Conservation (phyloP, 2,329 filamentous ascomycete genomes). For the Arthroderma sp. region DNA sequence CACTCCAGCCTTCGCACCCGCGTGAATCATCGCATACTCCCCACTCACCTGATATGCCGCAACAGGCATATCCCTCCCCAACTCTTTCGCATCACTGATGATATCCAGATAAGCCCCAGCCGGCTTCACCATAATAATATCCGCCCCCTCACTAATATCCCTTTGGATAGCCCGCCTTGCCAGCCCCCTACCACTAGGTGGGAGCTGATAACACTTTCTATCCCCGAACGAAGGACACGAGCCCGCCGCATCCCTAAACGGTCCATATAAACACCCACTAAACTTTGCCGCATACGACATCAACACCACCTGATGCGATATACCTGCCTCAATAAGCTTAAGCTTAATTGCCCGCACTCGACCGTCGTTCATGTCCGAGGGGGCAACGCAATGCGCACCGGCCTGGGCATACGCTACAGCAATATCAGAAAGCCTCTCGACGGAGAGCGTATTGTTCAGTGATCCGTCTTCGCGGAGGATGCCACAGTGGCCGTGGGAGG, state of each 20-base stretch:
- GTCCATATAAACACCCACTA: constrained; percentile 88
- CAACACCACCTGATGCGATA: constrained; percentile 78
- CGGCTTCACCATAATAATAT: constrained; percentile 99
- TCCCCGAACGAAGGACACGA: constrained; percentile 87
- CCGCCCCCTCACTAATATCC: constrained; percentile 86
- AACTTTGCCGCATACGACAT: constrained; percentile 99
- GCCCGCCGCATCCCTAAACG: constrained; percentile 91
- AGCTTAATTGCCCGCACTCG: constrained; percentile 95
- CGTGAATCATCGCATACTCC: constrained; percentile 96
- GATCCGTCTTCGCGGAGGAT: constrained; percentile 87
- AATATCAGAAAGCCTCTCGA: constrained; percentile 93
- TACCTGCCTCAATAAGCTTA: constrained; percentile 88
- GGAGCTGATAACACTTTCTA: constrained; percentile 91
- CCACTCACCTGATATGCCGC: constrained; percentile 96
- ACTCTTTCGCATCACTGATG: constrained; percentile 91
- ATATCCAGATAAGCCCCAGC: constrained; percentile 94
- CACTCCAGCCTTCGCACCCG: constrained; percentile 86
- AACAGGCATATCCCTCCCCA: constrained; percentile 80
- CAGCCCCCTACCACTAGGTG: constrained; percentile 79
- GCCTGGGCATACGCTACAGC: constrained; percentile 94
- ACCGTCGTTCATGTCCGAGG: constrained; percentile 98
- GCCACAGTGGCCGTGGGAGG: constrained; percentile 92
- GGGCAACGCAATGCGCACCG: constrained; percentile 90
- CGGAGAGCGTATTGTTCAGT: constrained; percentile 84
- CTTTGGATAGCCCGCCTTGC: constrained; percentile 79